Evolutionary conservation across 2,329 filamentous ascomycete genomes (phyloP).

Genomic region (Trichoderma aggressivum): DNA sequence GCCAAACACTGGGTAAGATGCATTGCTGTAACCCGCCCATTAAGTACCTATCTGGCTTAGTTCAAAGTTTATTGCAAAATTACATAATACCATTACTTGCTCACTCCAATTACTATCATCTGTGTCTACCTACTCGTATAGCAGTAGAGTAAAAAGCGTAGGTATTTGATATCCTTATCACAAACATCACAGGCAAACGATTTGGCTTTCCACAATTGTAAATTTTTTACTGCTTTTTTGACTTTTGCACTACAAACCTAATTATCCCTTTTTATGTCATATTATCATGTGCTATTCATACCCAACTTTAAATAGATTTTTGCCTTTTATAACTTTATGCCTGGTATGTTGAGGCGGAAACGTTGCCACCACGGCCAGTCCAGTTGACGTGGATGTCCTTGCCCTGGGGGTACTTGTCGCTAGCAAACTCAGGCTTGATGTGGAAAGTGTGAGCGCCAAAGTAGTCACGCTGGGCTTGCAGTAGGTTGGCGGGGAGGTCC

Average conservation of each 20-base stretch:
- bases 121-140: too few relatives aligned
- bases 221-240: slow-evolving; percentile 4
- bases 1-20: background rate
- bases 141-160: too few relatives aligned
- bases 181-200: background rate
- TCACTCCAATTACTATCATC: background rate
- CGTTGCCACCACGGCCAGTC: slow-evolving; percentile 96
- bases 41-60: background rate
- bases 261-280: slow-evolving; percentile 14
- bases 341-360: slow-evolving; percentile 96
- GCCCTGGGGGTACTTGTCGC: slow-evolving; percentile 75
- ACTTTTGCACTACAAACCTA: slow-evolving; percentile 8
- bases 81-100: background rate
- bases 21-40: background rate
- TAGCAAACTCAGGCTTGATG: slow-evolving; percentile 78
- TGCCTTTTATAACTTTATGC: slow-evolving; percentile 57
- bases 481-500: slow-evolving; percentile 94
- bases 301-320: slow-evolving; percentile 5
- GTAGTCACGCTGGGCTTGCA: slow-evolving; percentile 99
- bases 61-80: background rate
- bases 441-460: slow-evolving; percentile 92
- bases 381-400: slow-evolving; percentile 99
- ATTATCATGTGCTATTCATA: slow-evolving; percentile 16
- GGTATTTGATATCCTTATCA: too few relatives aligned
- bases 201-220: background rate